A percentile compares a stretch with the other conserved stretches of the same genome.
These are phyloP conservation scores for Clavariopsis aquatica DNA, from an alignment of 495 filamentous ascomycete genomes.

Conservation along the genomic window DNA sequence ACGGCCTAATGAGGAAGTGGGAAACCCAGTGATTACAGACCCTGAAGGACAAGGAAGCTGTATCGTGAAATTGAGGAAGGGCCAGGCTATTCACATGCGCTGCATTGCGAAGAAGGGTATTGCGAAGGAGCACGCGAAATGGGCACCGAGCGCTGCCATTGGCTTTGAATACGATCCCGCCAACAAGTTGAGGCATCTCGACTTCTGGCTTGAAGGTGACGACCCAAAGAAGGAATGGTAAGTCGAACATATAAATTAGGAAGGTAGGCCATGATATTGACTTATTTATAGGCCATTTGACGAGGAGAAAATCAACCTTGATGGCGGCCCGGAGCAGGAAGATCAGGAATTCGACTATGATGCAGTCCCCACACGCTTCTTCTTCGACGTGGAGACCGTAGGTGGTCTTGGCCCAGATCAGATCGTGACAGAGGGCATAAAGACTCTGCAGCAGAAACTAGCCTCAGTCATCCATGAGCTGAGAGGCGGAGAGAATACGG, in stretches of 20 bases:
- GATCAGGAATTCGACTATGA: conserved; percentile 88
- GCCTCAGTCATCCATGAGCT: conserved; percentile 80
- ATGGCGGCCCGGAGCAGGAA: conserved; percentile 71
- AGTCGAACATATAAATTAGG: conserved; percentile 41
- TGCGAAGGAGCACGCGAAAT: conserved; percentile 97
- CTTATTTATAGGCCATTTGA: conserved; percentile 68
- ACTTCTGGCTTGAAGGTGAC: conserved; percentile 85
- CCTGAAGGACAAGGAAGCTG: conserved; percentile 74
- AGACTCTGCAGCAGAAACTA: conserved; percentile 84
- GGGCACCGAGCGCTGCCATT: conserved; percentile 86
- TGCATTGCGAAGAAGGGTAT: conserved; percentile 98
- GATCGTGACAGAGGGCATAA: conserved; percentile 86
- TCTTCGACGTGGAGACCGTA: conserved; percentile 87
- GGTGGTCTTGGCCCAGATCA: conserved; percentile 83
- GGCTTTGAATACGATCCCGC: conserved; percentile 98
- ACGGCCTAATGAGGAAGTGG: conserved; percentile 69
- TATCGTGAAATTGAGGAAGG: conserved; percentile 84
- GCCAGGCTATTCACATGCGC: conserved; percentile 82
- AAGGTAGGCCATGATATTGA: not conserved
- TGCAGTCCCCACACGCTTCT: conserved; percentile 79
- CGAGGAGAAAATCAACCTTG: conserved; percentile 75
- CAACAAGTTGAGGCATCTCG: conserved; percentile 85
- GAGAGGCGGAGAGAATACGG: conserved; percentile 48
- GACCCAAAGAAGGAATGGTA: conserved; percentile 88
- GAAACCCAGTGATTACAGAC: conserved; percentile 84